These are phyloP conservation scores for Morella rubra DNA, from an alignment of 306 rosid species.

Conservation along the genomic window DNA sequence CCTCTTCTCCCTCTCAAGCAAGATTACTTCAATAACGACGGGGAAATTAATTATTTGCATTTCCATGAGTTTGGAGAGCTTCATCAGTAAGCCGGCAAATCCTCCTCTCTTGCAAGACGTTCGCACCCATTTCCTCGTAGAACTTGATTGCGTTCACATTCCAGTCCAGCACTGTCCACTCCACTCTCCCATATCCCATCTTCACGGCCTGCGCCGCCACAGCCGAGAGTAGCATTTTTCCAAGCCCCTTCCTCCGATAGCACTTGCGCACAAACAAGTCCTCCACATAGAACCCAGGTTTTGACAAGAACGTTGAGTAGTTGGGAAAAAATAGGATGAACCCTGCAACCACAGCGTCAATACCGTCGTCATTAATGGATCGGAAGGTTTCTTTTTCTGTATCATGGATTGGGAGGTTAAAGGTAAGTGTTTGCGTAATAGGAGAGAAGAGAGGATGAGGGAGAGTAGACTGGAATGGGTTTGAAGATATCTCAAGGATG, in stretches of 20 bases:
- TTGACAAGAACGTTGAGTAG: conserved; percentile 56
- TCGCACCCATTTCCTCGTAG: conserved; percentile 82
- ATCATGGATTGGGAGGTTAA: conserved; percentile 63
- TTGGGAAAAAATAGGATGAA: conserved; percentile 78
- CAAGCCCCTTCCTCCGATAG: conserved; percentile 74
- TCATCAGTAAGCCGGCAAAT: conserved; percentile 78
- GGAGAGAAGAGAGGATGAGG: conserved; percentile 42
- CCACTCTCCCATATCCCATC: conserved; percentile 87
- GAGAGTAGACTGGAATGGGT: conserved; percentile 39
- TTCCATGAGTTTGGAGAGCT: conserved; percentile 54
- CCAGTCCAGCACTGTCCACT: conserved; percentile 91
- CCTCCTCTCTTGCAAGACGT: conserved; percentile 74
- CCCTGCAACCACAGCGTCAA: conserved; percentile 50
- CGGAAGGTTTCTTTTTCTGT: conserved; percentile 48
- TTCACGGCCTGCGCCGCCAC: conserved; percentile 87
- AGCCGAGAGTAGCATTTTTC: conserved; percentile 58
- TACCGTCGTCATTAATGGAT: neutral
- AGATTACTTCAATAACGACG: too few relatives aligned
- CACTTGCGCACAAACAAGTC: conserved; percentile 77
- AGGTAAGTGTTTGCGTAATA: conserved; percentile 17
- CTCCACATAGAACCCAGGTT: conserved; percentile 80
- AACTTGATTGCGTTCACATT: conserved; percentile 69
- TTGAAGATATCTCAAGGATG: conserved; percentile 65
- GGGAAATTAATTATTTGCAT: neutral
- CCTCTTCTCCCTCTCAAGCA: too few relatives aligned